Evolutionary conservation across 192 early-diverging fungal species (phyloP), one percentile per base, ranked within the genome.

Genomic region (Funneliformis geosporum): DNA sequence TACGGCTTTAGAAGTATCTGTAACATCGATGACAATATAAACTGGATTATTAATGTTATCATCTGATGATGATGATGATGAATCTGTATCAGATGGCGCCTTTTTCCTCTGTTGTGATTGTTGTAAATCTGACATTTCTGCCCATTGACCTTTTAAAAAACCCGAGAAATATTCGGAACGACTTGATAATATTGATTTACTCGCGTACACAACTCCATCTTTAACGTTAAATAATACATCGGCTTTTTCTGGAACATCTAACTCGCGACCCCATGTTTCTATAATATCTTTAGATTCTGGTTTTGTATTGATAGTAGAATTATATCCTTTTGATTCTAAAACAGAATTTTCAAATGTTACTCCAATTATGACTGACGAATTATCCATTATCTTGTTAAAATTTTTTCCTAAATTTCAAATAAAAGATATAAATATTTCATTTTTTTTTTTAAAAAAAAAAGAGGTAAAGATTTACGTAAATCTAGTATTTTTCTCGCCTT

Each of bases 171-270:
- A 75, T 60, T 60, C 27, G 2, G 50, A 75, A 50, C 73, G 43
- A 21, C 16, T 6, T 59, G 73, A 75, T 21, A 75, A 33, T 27
- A 75, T 59, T 7, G 55, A 23, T 10, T 21, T 60, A 28, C 38
- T 75, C 11, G 73, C 73, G 28, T 75, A 75, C 27, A 75, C 25
- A 59, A 59, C 5, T 38, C 47, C 21, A 59, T 47, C 73, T 18
- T 50, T 60, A 16, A 59, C 27, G 27, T 75, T 75, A 44, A 75
- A 75, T 60, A 23, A 21, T 9, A 75, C 50, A 59, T 75, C 73
- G 7, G 73, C 10, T 25, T 42, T 75, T 50, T 50, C 73, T 75
- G 33, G 73, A 27, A 50, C 47, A 59, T 75, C 25, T 16, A 75
- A 23, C 33, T 75, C n/a, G 18, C 59, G 43, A 59, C 14, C 11